Evolutionary conservation across 371 early-diverging fungal species (phyloP), one percentile per base, ranked within the genome.

Genomic region (Apophysomyces sp.): DNA sequence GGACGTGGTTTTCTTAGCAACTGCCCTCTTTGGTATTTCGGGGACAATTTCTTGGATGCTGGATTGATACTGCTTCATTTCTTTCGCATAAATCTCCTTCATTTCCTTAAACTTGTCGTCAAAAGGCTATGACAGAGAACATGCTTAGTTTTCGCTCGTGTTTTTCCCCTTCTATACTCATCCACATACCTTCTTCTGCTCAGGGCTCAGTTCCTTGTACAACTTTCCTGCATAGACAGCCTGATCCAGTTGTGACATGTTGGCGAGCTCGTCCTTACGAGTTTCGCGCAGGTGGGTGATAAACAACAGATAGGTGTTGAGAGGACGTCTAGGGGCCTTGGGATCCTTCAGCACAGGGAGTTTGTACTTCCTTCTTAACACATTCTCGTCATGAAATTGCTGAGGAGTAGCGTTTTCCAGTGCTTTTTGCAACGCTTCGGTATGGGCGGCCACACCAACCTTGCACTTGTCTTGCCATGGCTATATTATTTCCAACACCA

Each of bases 311-410:
- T 67, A 89, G 1, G 71, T 64, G 32, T 75, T 70, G 52, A 59
- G 40, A 5, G 88, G 86, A 7, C 78, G 76, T 72, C 83, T 86
- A 37, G 90, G 90, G 21, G 77, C 75, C 26, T 75, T 81, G 49
- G 90, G 90, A 61, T 89, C 88, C 65, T 73, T 82, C 28, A 89
- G 69, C 29, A 74, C 34, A 4, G 67, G 52, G 62, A 80, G 67
- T 18, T 80, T 77, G 57, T 80, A 80, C 29, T 76, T 70, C 29
- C 62, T 69, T 63, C 86, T 77, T 31, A 83, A 71, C 37, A 62
- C 13, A 55, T 86, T 86, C 60, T 86, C 86, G 21, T 70, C 68
- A 41, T 68, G 61, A 62, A 77, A 68, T 60, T 84, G 77, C n/a
- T 74, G 71, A 18, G 83, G 76, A 9, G 83, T 74, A 36, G 84